Evolutionary conservation across 495 filamentous ascomycete species (phyloP), one percentile per base, ranked within the genome.

Genomic region (Aspergillus nanangensis): DNA sequence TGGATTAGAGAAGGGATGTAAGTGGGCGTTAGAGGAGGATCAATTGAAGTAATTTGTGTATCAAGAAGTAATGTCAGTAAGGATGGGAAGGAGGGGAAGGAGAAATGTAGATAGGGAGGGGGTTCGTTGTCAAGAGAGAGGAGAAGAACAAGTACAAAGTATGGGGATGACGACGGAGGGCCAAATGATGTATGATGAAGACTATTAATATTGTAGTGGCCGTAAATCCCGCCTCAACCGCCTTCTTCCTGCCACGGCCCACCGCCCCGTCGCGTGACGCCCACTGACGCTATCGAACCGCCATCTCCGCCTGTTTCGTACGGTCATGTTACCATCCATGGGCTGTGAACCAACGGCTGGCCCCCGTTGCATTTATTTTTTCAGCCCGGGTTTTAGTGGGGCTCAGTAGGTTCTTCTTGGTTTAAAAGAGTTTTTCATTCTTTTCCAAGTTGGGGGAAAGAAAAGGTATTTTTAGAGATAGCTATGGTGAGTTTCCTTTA

Each of bases 241-340:
- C 55, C 55, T 56, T 57, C 52, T 63, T 69, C 56, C 66, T 69
- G 64, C 67, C 67, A 63, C 47, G 63, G 57, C 63, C 65, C 62
- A 69, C 65, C 49, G 55, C 56, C 48, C 55, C 50, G 43, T 55
- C 61, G 56, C 64, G 65, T 71, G 66, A 71, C 67, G 64, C 62
- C 47, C 58, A 63, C 58, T 65, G 67, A 66, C 67, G 57, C 54
- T 60, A 63, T 58, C 32, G 34, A 44, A 47, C 24, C 21, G 47
- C 47, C 25, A 11, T 5, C 25, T 5, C 7, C 25, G 18, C 44
- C 9, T 39, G 15, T 45, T 45, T 34, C 14, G 53, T 58, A 48
- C 29, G 19, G 59, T 62, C 57, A 45, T 37, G 55, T 55, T 50
- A 62, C 57, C 22, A 39, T 44, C 19, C 22, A 10, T 25, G 14